These are phyloP conservation scores for Bromus sterilis DNA, from an alignment of 176 grass and related monocot genomes.

Conservation along the genomic window DNA sequence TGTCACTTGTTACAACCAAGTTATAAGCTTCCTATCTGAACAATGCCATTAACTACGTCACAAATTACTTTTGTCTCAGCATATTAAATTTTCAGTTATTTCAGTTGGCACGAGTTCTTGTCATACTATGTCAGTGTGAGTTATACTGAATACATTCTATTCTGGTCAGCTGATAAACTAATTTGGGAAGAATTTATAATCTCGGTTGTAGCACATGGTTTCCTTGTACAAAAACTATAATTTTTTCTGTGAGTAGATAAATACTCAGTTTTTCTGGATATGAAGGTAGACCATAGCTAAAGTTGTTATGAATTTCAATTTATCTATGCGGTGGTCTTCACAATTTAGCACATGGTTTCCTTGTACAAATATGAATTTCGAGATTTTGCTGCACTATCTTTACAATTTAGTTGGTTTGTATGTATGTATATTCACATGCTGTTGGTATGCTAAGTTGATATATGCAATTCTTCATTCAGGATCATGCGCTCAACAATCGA, in stretches of 20 bases:
- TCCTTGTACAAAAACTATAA: background rate
- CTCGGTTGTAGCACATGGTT: background rate
- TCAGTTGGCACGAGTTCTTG: background rate
- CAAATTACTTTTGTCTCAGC: background rate
- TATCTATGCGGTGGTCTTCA: too few relatives aligned
- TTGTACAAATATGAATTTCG: background rate
- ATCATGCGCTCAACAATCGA: conserved; percentile 84
- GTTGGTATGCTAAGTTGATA: conserved; percentile 21
- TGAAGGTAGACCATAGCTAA: background rate
- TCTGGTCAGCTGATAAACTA: background rate
- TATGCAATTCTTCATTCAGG: conserved; percentile 48
- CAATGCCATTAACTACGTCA: background rate
- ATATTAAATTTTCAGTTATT: background rate
- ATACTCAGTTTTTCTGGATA: background rate
- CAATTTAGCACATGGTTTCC: too few relatives aligned
- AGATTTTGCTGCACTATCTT: background rate
- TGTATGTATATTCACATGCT: background rate
- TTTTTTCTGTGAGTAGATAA: background rate
- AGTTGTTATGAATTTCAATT: background rate
- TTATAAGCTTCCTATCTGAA: background rate
- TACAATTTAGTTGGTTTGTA: background rate
- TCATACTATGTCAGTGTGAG: conserved; percentile 6
- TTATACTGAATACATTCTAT: background rate
- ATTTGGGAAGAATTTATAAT: background rate
- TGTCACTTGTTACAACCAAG: background rate